Conservation (phyloP, 2,329 filamentous ascomycete species). For the Fusarium mundagurra region DNA sequence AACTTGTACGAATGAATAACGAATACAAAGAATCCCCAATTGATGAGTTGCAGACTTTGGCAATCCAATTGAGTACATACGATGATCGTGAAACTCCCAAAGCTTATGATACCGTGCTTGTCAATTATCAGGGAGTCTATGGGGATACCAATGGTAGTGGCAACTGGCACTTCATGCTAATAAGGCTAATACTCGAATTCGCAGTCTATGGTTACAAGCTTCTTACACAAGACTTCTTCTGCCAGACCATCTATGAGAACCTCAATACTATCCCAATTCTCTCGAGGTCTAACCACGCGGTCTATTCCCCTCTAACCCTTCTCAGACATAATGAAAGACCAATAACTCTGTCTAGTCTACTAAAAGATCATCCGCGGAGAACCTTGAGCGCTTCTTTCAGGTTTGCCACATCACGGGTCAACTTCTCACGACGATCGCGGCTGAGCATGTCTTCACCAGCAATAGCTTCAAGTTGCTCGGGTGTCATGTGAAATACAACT, state of each 20-base stretch:
- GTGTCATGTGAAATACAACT: conserved; percentile 59
- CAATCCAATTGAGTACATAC: fast-evolving
- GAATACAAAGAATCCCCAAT: conserved; percentile 29
- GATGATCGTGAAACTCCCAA: neutral
- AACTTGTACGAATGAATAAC: conserved; percentile 36
- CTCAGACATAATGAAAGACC: neutral
- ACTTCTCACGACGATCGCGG: conserved; percentile 52
- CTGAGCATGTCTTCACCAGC: conserved; percentile 64
- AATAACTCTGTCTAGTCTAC: neutral
- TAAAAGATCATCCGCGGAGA: conserved; percentile 21
- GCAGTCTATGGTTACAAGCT: neutral
- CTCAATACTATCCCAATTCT: neutral
- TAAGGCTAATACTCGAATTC: neutral
- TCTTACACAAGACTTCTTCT: neutral
- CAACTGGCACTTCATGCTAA: fast-evolving
- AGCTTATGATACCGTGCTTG: fast-evolving
- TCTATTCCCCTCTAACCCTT: neutral
- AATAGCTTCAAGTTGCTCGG: conserved; percentile 62
- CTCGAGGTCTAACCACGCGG: neutral
- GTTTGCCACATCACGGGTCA: conserved; percentile 58
- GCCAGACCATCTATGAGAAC: neutral
- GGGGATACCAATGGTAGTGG: fast-evolving
- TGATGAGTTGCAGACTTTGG: neutral
- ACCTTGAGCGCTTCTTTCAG: conserved; percentile 51
- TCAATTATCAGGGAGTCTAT: neutral